Percentiles rank a stretch among this genome's conserved stretches.
These are phyloP conservation scores for Nemophila menziesii DNA, from an alignment of 257 asterid genomes.

Conservation along the genomic window DNA sequence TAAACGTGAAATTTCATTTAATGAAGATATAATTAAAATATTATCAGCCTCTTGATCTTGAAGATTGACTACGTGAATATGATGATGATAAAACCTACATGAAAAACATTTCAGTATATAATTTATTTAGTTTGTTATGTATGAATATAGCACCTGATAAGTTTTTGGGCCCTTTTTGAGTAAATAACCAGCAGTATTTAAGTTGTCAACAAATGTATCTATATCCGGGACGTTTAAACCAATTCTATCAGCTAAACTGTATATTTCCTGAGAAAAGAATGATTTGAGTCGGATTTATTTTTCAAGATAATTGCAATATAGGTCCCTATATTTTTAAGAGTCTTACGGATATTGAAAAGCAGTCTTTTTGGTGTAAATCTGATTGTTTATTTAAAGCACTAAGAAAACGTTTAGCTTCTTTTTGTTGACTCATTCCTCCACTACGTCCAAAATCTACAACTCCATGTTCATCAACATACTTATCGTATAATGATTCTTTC, in stretches of 20 bases:
- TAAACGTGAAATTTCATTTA: conserved; percentile 1
- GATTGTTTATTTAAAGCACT: conserved; percentile 82
- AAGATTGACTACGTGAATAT: conserved; percentile 55
- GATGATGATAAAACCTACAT: conserved; percentile 78
- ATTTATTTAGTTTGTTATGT: conserved; percentile 1
- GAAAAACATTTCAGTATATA: background rate
- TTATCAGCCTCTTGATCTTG: conserved; percentile 20
- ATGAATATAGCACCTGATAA: conserved; percentile 50
- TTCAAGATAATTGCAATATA: too few relatives aligned
- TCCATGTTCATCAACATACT: conserved; percentile 88
- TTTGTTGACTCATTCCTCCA: conserved; percentile 98
- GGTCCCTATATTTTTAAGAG: too few relatives aligned
- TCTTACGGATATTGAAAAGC: conserved; percentile 80
- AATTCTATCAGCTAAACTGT: conserved; percentile 75
- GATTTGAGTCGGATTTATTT: conserved; percentile 13
- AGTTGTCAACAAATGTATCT: conserved; percentile 68
- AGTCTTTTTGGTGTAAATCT: conserved; percentile 69
- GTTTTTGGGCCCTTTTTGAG: conserved; percentile 86
- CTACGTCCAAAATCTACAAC: conserved; percentile 89
- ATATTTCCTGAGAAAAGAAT: conserved; percentile 55
- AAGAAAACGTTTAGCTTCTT: conserved; percentile 85
- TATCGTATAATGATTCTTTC: conserved; percentile 95
- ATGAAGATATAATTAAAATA: background rate
- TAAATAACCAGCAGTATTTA: conserved; percentile 79
- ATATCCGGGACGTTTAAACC: conserved; percentile 75